Conservation (phyloP, 2,329 filamentous ascomycete species). For the Scorias spongiosa region DNA sequence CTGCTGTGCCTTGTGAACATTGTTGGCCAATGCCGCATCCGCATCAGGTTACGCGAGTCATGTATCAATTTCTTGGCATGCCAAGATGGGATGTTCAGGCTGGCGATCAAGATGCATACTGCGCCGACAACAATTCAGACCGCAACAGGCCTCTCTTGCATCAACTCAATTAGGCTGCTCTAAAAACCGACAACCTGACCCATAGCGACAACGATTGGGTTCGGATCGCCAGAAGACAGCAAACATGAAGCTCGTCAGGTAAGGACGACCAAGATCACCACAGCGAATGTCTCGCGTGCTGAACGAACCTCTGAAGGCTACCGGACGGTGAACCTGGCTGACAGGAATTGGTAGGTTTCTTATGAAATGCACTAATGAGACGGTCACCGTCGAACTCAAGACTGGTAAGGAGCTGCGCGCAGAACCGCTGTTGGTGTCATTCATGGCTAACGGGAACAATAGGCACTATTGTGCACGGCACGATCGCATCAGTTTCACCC, state of each 20-base stretch:
- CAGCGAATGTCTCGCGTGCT: conserved; percentile 24
- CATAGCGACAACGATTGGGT: no score
- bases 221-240: conserved; percentile 4
- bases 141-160: no score
- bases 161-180: no score
- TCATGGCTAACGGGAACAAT: conserved; percentile 1
- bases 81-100: no score
- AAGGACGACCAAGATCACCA: conserved; percentile 27
- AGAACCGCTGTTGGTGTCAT: background rate
- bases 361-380: conserved; percentile 99
- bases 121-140: no score
- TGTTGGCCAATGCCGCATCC: no score
- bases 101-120: no score
- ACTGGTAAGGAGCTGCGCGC: conserved; percentile 50
- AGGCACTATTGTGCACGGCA: conserved; percentile 94
- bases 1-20: no score
- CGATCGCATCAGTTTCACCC: conserved; percentile 88
- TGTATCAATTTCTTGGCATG: no score
- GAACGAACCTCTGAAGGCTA: conserved; percentile 30
- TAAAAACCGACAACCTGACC: no score
- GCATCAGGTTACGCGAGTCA: no score
- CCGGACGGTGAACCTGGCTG: conserved; percentile 22
- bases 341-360: conserved; percentile 54
- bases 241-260: conserved; percentile 97
- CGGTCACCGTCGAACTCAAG: conserved; percentile 94